phyloP scores from a whole-genome alignment of 164 flowering plant genomes.

The Echeveria elegans region DNA sequence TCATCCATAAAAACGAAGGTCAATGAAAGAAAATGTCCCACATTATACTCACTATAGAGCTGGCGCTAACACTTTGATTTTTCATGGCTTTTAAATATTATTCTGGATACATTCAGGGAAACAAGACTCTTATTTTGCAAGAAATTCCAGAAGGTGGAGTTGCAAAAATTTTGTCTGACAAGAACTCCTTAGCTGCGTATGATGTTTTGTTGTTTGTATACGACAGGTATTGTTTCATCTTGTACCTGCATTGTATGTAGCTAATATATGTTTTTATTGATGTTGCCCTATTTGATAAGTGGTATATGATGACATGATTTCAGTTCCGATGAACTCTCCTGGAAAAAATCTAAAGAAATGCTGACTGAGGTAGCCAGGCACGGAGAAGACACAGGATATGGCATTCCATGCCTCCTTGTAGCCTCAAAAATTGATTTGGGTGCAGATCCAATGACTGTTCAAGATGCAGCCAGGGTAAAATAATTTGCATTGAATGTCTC shows the following conservation, averaged over 20 bases:
- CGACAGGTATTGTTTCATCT: conserved; percentile 22
- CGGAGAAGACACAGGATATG: conserved; percentile 27
- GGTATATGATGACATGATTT: not conserved
- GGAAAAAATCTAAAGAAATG: conserved; percentile 23
- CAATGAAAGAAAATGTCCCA: not conserved
- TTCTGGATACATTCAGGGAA: conserved; percentile 22
- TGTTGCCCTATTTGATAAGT: not conserved
- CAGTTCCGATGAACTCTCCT: conserved; percentile 29
- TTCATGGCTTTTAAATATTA: not conserved
- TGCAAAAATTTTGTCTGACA: conserved; percentile 18
- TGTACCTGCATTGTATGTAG: not conserved
- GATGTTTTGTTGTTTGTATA: conserved; percentile 32
- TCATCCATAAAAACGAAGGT: not conserved
- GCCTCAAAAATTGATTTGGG: conserved; percentile 25
- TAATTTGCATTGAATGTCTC: not conserved
- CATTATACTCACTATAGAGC: not conserved
- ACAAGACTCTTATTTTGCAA: conserved; percentile 27
- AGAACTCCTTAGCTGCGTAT: conserved; percentile 26
- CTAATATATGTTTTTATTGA: not conserved
- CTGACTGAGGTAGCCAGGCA: conserved; percentile 21
- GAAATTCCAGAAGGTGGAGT: conserved; percentile 31
- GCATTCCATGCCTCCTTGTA: conserved; percentile 27
- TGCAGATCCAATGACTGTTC: conserved; percentile 18
- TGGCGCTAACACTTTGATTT: not conserved
- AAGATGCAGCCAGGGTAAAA: conserved; percentile 37